Conservation (phyloP, 2,329 filamentous ascomycete species). For the Colletotrichum gloeosporioides region DNA sequence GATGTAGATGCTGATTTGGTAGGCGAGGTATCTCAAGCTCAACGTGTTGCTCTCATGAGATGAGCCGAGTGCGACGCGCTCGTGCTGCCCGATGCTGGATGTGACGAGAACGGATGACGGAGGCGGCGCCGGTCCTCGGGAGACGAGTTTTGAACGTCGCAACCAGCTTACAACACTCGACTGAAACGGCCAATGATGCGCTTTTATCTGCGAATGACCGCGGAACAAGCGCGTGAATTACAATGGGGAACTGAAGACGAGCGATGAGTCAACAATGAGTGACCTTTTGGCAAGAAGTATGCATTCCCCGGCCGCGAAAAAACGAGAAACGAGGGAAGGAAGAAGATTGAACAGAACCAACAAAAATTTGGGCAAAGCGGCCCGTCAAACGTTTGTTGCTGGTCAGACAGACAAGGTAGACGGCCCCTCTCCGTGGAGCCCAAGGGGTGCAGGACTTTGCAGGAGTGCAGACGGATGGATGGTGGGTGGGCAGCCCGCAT, state of each 20-base stretch:
- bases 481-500: constrained; percentile 4
- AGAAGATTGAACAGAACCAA: neutral
- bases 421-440: neutral
- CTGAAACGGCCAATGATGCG: neutral
- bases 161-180: neutral
- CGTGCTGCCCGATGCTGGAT: neutral
- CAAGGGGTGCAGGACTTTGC: neutral
- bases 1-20: neutral
- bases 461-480: neutral
- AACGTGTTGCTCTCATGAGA: neutral
- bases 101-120: neutral
- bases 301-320: neutral
- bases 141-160: neutral
- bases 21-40: neutral
- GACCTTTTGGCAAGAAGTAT: neutral
- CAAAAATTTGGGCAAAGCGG: neutral
- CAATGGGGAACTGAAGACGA: neutral
- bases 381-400: neutral
- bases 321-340: neutral
- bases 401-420: neutral
- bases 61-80: neutral
- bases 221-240: neutral
- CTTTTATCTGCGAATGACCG: neutral
- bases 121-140: neutral
- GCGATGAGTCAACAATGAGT: neutral